Evolutionary conservation across 768 basidiomycete species (phyloP), one percentile per base, ranked within the genome.

Genomic region (Leucosporidium yakuticum): DNA sequence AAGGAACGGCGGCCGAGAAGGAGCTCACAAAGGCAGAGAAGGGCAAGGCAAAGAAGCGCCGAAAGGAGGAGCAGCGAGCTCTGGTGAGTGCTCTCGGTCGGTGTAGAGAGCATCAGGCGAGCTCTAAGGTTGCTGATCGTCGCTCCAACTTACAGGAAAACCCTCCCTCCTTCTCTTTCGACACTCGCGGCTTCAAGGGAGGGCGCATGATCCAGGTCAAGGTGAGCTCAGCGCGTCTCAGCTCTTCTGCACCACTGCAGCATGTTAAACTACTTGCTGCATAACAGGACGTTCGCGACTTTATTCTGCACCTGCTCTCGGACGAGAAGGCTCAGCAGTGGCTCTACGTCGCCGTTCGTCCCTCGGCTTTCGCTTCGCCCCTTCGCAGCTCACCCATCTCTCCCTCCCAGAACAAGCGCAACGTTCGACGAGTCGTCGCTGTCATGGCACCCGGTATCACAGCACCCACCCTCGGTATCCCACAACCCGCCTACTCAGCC

Each of bases 391-490:
- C 39, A 57, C 58, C 53, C 36, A n/a, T 47, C 60, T 59, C 66
- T 36, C 63, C 44, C 9, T 31, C 25, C 5, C 74, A 95, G 90
- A 89, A 95, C 77, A 81, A 85, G 1, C 82, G 83, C 11, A 80
- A 84, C 53, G 86, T 97, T 36, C 83, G 87, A 71, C 90, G 88
- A 77, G 86, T 92, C 20, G 88, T 95, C 47, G 79, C 85, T 0
- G 79, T 97, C 21, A 83, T 94, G 70, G 83, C 93, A 31, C 94
- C 93, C n/a, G 95, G 95, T 2, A 78, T 99, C 62, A 87, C 88
- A 4, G 84, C 87, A 8, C 53, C 73, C 0, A 76, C 85, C n/a
- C 84, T 96, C 59, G 83, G 84, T 19, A 79, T 96, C 4, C 86
- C 89, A 0, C 69, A 75, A 1, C 69, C 89, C 0, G 87, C 86